A percentile compares a stretch with the other conserved stretches of the same genome.
phyloP scores from a whole-genome alignment of 192 early-diverging fungal genomes.

The Coemansia sp. region DNA sequence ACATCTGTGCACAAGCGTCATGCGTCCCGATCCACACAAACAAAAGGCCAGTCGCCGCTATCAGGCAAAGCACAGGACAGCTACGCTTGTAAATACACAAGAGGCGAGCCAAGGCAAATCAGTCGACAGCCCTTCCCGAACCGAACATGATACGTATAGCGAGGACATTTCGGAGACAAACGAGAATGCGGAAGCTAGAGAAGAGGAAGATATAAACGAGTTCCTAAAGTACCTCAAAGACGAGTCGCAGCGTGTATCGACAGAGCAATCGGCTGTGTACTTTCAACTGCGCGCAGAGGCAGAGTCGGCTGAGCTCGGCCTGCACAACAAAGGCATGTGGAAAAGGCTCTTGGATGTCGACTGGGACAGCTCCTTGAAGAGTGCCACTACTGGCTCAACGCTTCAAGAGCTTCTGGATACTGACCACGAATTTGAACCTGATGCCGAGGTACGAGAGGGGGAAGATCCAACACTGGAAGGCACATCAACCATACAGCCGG shows the following conservation, averaged over 20 bases:
- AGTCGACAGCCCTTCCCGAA: conserved; percentile 30
- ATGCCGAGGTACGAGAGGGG: neutral
- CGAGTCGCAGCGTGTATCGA: conserved; percentile 13
- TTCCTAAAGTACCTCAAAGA: conserved; percentile 38
- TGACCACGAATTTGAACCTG: neutral
- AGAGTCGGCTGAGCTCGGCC: conserved; percentile 17
- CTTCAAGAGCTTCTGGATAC: conserved; percentile 21
- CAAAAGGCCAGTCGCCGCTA: conserved; percentile 53
- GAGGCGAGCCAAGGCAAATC: neutral
- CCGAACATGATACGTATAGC: conserved; percentile 12
- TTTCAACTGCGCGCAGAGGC: conserved; percentile 36
- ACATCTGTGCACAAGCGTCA: conserved; percentile 1
- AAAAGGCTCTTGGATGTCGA: conserved; percentile 20
- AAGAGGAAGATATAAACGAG: conserved; percentile 25
- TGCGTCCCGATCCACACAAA: conserved; percentile 52
- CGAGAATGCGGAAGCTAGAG: conserved; percentile 17
- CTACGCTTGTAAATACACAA: neutral
- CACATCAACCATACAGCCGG: neutral
- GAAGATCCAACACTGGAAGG: neutral
- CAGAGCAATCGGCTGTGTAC: conserved; percentile 30
- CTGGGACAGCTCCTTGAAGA: conserved; percentile 19
- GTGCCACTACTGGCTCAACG: neutral
- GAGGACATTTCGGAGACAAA: conserved; percentile 1
- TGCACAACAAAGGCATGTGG: conserved; percentile 21
- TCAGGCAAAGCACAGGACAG: conserved; percentile 26